Percentiles rank a stretch among this genome's conserved stretches.
These are phyloP conservation scores for Coemansia furcata DNA, from an alignment of 192 early-diverging fungal species.

Conservation along the genomic window DNA sequence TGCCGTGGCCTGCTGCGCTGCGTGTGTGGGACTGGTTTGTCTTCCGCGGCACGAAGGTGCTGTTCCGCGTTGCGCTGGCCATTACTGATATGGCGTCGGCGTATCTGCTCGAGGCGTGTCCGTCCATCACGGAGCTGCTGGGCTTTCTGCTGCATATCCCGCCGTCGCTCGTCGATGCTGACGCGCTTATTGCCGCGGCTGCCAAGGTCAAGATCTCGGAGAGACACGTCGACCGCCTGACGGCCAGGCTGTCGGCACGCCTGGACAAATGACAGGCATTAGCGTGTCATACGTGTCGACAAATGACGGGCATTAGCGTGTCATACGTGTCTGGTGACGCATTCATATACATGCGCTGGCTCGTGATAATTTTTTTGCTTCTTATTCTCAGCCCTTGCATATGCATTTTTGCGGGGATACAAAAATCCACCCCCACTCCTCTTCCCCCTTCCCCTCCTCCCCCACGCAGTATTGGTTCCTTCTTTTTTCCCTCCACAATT, in stretches of 20 bases:
- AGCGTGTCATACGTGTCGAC: not conserved
- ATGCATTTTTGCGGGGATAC: not conserved
- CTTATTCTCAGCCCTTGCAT: not conserved
- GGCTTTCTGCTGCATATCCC: slow-evolving; percentile 81
- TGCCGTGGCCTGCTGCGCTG: slow-evolving; percentile 86
- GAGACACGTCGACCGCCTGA: slow-evolving; percentile 53
- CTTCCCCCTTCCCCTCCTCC: not conserved
- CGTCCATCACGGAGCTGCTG: slow-evolving; percentile 71
- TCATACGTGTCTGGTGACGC: not conserved
- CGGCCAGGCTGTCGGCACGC: not conserved
- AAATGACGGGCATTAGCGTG: too few species aligned
- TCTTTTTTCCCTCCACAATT: not conserved
- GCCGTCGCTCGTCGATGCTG: slow-evolving; percentile 41
- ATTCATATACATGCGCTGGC: not conserved
- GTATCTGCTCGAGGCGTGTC: slow-evolving; percentile 72
- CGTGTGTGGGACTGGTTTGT: slow-evolving; percentile 93
- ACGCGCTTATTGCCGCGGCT: slow-evolving; percentile 66
- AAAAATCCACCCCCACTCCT: not conserved
- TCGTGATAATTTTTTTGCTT: not conserved
- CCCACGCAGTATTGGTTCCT: not conserved
- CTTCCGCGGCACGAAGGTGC: slow-evolving; percentile 72
- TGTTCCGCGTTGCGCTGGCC: slow-evolving; percentile 79
- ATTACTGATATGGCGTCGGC: slow-evolving; percentile 64
- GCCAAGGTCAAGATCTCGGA: slow-evolving; percentile 68
- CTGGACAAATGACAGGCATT: not conserved